phyloP scores from a whole-genome alignment of 2,329 filamentous ascomycete species.

The Fusarium palustre region DNA sequence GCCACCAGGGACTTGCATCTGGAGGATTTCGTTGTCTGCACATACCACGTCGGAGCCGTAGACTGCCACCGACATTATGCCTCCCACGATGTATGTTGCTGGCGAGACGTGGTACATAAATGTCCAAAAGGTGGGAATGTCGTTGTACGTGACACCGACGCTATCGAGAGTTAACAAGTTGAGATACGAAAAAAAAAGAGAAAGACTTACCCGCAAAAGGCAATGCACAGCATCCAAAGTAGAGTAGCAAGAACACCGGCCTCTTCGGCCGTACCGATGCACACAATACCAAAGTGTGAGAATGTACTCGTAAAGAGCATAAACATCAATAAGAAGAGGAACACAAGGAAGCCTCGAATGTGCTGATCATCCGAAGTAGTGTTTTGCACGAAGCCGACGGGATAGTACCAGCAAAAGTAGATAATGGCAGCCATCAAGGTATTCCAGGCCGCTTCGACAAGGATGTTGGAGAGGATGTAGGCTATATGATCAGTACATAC shows the following conservation, averaged over 20 bases:
- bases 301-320: constrained; percentile 47
- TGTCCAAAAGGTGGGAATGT: constrained; percentile 76
- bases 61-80: constrained; percentile 60
- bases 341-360: constrained; percentile 44
- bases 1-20: constrained; percentile 65
- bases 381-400: constrained; percentile 45
- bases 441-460: constrained; percentile 45
- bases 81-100: constrained; percentile 75
- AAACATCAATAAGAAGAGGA: constrained; percentile 44
- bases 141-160: constrained; percentile 68
- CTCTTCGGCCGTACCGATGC: constrained; percentile 40
- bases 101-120: constrained; percentile 78
- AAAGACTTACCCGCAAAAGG: constrained; percentile 53
- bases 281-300: constrained; percentile 43
- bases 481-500: constrained; percentile 13
- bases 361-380: constrained; percentile 38
- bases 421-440: constrained; percentile 41
- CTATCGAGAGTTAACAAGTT: constrained; percentile 50
- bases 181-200: rapidly evolving
- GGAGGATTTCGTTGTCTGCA: constrained; percentile 59
- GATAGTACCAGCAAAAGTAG: constrained; percentile 48
- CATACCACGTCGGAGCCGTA: constrained; percentile 43
- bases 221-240: constrained; percentile 45
- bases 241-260: constrained; percentile 56
- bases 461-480: constrained; percentile 41